Evolutionary conservation across 2,329 filamentous ascomycete species (phyloP), one percentile per base, ranked within the genome.

Genomic region (Trichoderma aggressivum): DNA sequence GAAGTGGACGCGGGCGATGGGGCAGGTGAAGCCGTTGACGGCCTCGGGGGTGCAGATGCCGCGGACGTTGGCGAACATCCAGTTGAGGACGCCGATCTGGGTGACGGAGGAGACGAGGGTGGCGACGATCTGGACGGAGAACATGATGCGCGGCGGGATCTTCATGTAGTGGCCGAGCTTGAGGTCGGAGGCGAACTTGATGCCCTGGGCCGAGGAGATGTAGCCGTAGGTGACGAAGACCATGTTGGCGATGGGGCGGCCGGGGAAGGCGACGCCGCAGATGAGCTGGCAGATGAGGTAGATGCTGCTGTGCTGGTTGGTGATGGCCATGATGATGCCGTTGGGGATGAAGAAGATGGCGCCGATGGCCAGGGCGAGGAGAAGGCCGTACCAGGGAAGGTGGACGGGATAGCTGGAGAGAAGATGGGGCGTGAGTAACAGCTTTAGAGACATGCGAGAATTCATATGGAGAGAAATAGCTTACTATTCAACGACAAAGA

Each of bases 151-250:
- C 0, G 92, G 92, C 1, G 92, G 92, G 16, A 95, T 92, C 80
- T 94, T 94, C 91, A 94, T 94, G 81, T 95, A 94, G 78, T 94
- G 92, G 14, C 92, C 94, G 0, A 97, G 87, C 80, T 97, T 97
- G 64, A 97, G 86, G 79, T 97, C 94, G 2, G 92, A 91, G 1
- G 92, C 91, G 78, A 97, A 97, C 78, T 97, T 96, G 79, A 97
- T 91, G 32, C 94, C 94, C 82, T 97, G 94, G 0, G 93, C 92
- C 0, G 92, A 94, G 5, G 92, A 94, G 77, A 96, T 96, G 81
- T 96, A 97, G 73, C 93, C 93, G 79, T 96, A 97, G 0, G 93
- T 96, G 61, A 95, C 93, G 76, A 97, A 97, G 43, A 97, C 92
- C 94, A 97, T 97, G 80, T 97, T 96, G 64, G 93, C 94, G 12